These are phyloP conservation scores for Mycena latifolia DNA, from an alignment of 768 basidiomycete species.

Conservation along the genomic window DNA sequence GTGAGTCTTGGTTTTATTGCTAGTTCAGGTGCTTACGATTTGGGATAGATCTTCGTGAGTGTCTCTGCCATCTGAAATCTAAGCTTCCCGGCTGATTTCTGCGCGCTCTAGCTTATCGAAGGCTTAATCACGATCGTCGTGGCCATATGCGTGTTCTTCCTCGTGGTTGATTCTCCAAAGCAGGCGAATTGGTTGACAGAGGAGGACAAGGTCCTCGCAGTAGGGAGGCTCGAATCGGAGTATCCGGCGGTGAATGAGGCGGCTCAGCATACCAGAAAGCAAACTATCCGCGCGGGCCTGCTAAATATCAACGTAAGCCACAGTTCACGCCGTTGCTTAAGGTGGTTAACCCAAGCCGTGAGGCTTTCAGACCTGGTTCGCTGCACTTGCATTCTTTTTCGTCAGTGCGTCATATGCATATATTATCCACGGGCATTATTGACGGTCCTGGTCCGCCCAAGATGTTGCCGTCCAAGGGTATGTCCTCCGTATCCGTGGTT, in stretches of 20 bases:
- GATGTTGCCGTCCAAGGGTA: constrained; percentile 19
- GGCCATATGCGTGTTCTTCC: constrained; percentile 10
- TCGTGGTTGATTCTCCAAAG: constrained; percentile 8
- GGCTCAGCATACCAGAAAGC: constrained; percentile 12
- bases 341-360: no score
- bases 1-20: not conserved
- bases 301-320: constrained; percentile 12
- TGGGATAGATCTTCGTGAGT: no score
- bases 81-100: not conserved
- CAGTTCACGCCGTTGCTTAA: not conserved
- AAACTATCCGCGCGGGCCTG: constrained; percentile 9
- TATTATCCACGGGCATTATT: no score
- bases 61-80: no score
- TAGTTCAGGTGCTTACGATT: no score
- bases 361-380: constrained; percentile 9
- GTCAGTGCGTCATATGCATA: not conserved
- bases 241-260: constrained; percentile 15
- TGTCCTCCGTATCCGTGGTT: no score
- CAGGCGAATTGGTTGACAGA: constrained; percentile 14
- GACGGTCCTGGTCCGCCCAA: not conserved
- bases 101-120: constrained; percentile 10
- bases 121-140: constrained; percentile 16
- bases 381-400: constrained; percentile 10
- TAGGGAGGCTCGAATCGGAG: constrained; percentile 17
- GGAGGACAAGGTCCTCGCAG: constrained; percentile 18